These are phyloP conservation scores for Fusarium xyrophilum DNA, from an alignment of 2,329 filamentous ascomycete genomes.

Conservation along the genomic window DNA sequence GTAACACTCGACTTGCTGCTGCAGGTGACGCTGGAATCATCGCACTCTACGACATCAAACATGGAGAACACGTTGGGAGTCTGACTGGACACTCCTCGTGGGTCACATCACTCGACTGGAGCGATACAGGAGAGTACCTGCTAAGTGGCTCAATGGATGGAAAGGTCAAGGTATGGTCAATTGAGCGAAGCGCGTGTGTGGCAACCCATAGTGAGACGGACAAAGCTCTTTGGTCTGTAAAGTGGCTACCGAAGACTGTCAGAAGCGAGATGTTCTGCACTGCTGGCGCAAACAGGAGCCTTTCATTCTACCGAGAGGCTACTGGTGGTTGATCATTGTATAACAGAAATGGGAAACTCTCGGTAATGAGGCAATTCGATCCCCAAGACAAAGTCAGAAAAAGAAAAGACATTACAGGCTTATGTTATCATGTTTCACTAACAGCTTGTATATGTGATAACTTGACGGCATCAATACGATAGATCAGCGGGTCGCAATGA, in stretches of 20 bases:
- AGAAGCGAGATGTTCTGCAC: slow-evolving; percentile 78
- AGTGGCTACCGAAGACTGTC: slow-evolving; percentile 78
- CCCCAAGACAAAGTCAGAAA: background rate
- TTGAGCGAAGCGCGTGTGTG: slow-evolving; percentile 83
- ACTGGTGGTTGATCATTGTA: slow-evolving; percentile 46
- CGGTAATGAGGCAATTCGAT: background rate
- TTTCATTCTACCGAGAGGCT: slow-evolving; percentile 86
- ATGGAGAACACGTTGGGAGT: slow-evolving; percentile 91
- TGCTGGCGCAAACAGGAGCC: slow-evolving; percentile 75
- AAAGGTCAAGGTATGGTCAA: slow-evolving; percentile 94
- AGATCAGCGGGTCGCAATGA: background rate
- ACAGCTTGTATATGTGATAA: background rate
- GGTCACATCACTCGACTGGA: slow-evolving; percentile 94
- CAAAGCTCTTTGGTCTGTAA: slow-evolving; percentile 81
- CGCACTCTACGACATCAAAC: slow-evolving; percentile 87
- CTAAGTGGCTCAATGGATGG: slow-evolving; percentile 89
- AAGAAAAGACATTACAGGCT: background rate
- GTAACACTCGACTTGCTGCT: slow-evolving; percentile 82
- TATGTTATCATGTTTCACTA: background rate
- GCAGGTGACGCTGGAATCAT: slow-evolving; percentile 90
- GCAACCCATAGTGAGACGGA: slow-evolving; percentile 93
- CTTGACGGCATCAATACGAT: background rate
- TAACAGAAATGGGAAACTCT: background rate
- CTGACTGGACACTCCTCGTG: slow-evolving; percentile 81
- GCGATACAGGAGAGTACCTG: slow-evolving; percentile 87